These are phyloP conservation scores for Sphagnum magellanicum DNA, from an alignment of 228 moss, liverwort and hornwort genomes.

Conservation along the genomic window DNA sequence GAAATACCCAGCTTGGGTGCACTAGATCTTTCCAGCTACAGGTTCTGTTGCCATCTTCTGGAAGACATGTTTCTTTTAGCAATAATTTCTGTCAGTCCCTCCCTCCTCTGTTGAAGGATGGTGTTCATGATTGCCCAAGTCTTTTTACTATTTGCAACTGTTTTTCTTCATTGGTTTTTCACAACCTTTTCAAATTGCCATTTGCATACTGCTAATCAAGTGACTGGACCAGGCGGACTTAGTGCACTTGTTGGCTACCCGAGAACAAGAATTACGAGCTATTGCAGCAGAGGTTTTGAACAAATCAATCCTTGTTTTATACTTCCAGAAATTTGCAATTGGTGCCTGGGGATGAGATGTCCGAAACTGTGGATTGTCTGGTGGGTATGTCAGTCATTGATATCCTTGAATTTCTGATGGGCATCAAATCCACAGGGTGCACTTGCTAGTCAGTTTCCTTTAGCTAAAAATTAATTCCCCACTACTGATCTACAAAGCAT, in stretches of 20 bases:
- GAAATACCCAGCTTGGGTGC: background rate
- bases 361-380: background rate
- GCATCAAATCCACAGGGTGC: background rate
- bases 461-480: background rate
- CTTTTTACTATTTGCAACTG: too few species aligned
- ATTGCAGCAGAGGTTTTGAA: constrained; percentile 72
- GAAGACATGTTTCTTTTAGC: background rate
- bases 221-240: constrained; percentile 63
- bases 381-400: background rate
- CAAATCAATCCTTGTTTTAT: background rate
- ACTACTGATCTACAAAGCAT: background rate
- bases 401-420: background rate
- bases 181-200: background rate
- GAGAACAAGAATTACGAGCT: constrained; percentile 95
- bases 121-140: too few species aligned
- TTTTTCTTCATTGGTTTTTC: background rate
- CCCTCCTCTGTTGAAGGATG: too few species aligned
- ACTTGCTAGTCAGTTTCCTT: background rate
- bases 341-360: background rate
- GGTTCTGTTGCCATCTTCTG: background rate
- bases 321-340: background rate
- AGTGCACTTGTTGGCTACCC: constrained; percentile 76
- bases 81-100: background rate
- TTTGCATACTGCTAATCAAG: constrained; percentile 1
- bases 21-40: background rate